A percentile compares a stretch with the other conserved stretches of the same genome.
Conservation (phyloP, 2,329 filamentous ascomycete genomes). For the Xylariaceae sp. region DNA sequence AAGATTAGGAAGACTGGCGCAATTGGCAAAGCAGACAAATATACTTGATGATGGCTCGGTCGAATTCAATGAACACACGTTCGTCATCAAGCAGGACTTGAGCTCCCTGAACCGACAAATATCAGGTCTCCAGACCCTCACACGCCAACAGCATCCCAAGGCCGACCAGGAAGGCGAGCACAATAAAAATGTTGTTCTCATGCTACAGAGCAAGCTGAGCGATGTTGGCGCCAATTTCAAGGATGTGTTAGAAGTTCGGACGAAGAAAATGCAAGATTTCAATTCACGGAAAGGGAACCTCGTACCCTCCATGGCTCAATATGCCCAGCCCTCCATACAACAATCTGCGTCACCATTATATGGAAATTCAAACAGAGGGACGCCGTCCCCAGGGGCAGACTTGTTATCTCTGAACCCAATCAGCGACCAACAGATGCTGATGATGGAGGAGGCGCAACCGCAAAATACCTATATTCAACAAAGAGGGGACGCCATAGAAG, state of each 20-base stretch:
- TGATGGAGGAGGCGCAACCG: constrained; percentile 89
- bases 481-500: constrained; percentile 90
- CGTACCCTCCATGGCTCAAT: constrained; percentile 80
- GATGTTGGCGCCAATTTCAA: constrained; percentile 96
- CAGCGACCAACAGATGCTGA: constrained; percentile 80
- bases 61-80: constrained; percentile 95
- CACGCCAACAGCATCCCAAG: constrained; percentile 70
- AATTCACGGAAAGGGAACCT: constrained; percentile 93
- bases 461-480: constrained; percentile 89
- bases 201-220: constrained; percentile 86
- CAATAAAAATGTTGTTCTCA: constrained; percentile 93
- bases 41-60: constrained; percentile 95
- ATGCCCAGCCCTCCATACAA: constrained; percentile 63
- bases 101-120: constrained; percentile 82
- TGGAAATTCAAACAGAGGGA: constrained; percentile 66
- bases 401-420: constrained; percentile 80
- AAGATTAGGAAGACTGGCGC: constrained; percentile 89
- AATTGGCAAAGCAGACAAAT: constrained; percentile 92
- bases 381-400: constrained; percentile 57
- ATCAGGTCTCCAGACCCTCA: constrained; percentile 71
- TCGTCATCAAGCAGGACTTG: constrained; percentile 96
- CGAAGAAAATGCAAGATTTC: constrained; percentile 96
- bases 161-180: constrained; percentile 86
- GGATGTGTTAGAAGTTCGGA: constrained; percentile 91
- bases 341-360: constrained; percentile 85